These are phyloP conservation scores for Phaffomyces thermotolerans DNA, from an alignment of 805 yeast species.

Conservation along the genomic window DNA sequence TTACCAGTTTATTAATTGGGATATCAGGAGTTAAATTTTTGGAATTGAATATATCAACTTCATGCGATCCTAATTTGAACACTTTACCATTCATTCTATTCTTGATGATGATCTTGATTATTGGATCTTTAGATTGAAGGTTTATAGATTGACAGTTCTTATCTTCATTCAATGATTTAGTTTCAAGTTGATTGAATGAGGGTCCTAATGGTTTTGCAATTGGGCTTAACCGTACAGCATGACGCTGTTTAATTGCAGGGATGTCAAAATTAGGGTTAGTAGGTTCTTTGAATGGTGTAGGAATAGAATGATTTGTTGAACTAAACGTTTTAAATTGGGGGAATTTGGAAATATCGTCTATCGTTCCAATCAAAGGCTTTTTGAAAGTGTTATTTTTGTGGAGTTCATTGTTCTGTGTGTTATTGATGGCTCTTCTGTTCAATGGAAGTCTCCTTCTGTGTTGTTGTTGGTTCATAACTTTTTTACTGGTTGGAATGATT, in stretches of 20 bases:
- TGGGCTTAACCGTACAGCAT: slow-evolving; percentile 8
- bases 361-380: neutral
- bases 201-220: slow-evolving; percentile 1
- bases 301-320: slow-evolving; percentile 13
- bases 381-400: neutral
- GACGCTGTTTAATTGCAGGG: slow-evolving; percentile 11
- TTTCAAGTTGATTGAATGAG: slow-evolving; percentile 2
- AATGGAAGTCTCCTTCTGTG: neutral
- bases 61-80: slow-evolving; percentile 14
- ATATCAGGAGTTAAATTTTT: slow-evolving; percentile 7
- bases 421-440: neutral
- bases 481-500: too few species aligned
- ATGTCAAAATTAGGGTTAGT: slow-evolving; percentile 10
- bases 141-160: slow-evolving; percentile 8
- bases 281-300: slow-evolving; percentile 1
- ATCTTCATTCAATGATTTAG: neutral
- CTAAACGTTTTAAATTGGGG: slow-evolving; percentile 11
- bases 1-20: slow-evolving; percentile 2
- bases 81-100: slow-evolving; percentile 10
- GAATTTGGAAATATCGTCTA: slow-evolving; percentile 9
- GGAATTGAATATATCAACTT: slow-evolving; percentile 12
- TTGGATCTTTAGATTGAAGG: slow-evolving; percentile 5
- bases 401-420: neutral
- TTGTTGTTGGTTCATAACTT: neutral
- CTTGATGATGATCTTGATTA: slow-evolving; percentile 1